Evolutionary conservation across 345 rosid species (phyloP).

Genomic region (Eucalyptus shirleyi): DNA sequence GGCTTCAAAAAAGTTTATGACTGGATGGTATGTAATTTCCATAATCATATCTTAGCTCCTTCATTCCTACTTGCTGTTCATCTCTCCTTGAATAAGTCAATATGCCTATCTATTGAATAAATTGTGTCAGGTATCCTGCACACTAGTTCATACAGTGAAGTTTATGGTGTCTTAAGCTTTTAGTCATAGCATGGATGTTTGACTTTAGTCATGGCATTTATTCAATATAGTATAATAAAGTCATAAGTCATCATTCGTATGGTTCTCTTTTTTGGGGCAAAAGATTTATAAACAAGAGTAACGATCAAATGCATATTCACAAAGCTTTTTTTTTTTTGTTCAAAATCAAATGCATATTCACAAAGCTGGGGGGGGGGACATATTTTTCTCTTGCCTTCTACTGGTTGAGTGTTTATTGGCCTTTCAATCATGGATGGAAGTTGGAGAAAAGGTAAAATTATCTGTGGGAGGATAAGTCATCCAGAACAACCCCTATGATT

Average conservation of each 20-base stretch:
- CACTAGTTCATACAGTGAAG: not conserved
- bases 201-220: not conserved
- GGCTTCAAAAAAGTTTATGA: constrained; percentile 99
- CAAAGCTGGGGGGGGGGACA: not conserved
- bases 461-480: not conserved
- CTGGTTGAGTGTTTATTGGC: not conserved
- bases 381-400: not conserved
- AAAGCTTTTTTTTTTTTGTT: not conserved
- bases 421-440: not conserved
- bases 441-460: not conserved
- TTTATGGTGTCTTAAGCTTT: not conserved
- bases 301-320: not conserved
- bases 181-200: not conserved
- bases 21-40: constrained; percentile 63
- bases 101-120: not conserved
- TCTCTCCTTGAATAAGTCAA: not conserved
- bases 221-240: not conserved
- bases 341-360: not conserved
- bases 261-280: not conserved
- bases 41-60: not conserved
- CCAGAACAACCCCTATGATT: not conserved
- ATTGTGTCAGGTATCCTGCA: not conserved
- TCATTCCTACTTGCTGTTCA: not conserved
- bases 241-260: not conserved
- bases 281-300: not conserved